Percentiles rank a stretch among this genome's conserved stretches.
These are phyloP conservation scores for Phialophora verrucosa DNA, from an alignment of 2,329 filamentous ascomycete species.

Conservation along the genomic window DNA sequence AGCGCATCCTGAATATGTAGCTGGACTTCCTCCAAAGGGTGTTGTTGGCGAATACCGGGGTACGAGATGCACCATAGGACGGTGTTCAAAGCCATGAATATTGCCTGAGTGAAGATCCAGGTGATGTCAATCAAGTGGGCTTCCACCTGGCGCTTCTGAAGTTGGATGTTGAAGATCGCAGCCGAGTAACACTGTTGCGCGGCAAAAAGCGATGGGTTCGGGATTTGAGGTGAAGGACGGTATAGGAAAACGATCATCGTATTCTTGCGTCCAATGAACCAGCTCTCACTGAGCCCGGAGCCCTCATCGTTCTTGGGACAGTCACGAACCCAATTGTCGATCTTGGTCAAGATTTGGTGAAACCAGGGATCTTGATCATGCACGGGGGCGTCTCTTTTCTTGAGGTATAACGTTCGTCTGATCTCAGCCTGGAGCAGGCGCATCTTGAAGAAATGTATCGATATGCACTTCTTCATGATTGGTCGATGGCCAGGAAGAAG, in stretches of 20 bases:
- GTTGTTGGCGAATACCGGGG: constrained; percentile 74
- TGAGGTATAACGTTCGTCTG: constrained; percentile 81
- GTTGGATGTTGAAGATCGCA: constrained; percentile 78
- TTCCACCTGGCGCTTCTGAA: constrained; percentile 80
- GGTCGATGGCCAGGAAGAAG: constrained; percentile 71
- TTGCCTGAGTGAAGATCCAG: constrained; percentile 87
- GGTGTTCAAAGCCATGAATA: constrained; percentile 92
- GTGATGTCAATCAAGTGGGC: constrained; percentile 80
- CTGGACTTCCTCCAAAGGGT: constrained; percentile 76
- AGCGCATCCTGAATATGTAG: constrained; percentile 74
- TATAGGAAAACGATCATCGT: constrained; percentile 88
- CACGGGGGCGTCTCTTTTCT: constrained; percentile 75
- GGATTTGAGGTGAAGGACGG: constrained; percentile 88
- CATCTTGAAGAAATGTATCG: constrained; percentile 95
- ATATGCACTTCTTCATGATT: constrained; percentile 82
- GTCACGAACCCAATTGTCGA: constrained; percentile 78
- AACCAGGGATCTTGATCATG: constrained; percentile 90
- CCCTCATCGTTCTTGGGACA: constrained; percentile 74
- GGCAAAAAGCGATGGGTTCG: constrained; percentile 78
- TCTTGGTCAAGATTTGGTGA: constrained; percentile 74
- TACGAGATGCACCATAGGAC: constrained; percentile 92
- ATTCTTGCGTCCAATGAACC: constrained; percentile 77
- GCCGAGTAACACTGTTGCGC: constrained; percentile 84
- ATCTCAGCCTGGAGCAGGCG: constrained; percentile 86
- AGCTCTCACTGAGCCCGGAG: constrained; percentile 75